Evolutionary conservation across 495 filamentous ascomycete genomes (phyloP).

Genomic region (Lasiosphaeriaceae sp.): DNA sequence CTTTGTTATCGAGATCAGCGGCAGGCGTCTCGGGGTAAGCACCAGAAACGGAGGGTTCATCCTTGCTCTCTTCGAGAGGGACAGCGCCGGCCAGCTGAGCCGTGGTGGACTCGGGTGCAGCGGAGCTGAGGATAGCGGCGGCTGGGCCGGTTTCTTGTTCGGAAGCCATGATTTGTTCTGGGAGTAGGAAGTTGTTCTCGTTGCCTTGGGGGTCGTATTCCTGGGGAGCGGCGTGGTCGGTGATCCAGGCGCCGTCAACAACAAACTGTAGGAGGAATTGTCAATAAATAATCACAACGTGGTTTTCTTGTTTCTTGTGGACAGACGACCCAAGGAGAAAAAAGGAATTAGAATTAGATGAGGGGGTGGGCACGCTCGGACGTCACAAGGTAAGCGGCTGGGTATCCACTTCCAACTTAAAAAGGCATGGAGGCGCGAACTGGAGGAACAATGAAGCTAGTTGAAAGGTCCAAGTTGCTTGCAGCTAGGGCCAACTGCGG

Average conservation of each 20-base stretch:
- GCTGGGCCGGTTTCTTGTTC: slow-evolving; percentile 35
- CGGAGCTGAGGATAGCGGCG: slow-evolving; percentile 33
- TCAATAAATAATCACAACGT: not conserved
- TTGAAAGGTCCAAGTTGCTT: too few species aligned
- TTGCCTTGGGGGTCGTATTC: slow-evolving; percentile 74
- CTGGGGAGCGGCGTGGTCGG: slow-evolving; percentile 70
- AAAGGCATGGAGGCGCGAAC: not conserved
- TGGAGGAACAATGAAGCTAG: not conserved
- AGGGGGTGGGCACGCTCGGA: not conserved
- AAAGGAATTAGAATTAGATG: not conserved
- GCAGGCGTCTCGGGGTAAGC: slow-evolving; percentile 75
- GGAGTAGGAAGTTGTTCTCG: slow-evolving; percentile 83
- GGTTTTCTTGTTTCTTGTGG: not conserved
- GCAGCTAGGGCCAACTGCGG: not conserved
- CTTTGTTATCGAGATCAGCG: slow-evolving; percentile 41
- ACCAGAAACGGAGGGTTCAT: slow-evolving; percentile 36
- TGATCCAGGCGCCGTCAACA: slow-evolving; percentile 83
- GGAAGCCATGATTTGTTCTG: slow-evolving; percentile 57
- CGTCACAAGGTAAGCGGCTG: not conserved
- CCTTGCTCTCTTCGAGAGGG: slow-evolving; percentile 51
- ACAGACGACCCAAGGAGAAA: not conserved
- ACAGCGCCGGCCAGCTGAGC: slow-evolving; percentile 64
- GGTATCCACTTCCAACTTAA: not conserved
- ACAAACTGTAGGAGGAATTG: slow-evolving; percentile 61
- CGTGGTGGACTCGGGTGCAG: slow-evolving; percentile 70